phyloP scores from a whole-genome alignment of 441 rosid species.

The Raphanus hybrid region DNA sequence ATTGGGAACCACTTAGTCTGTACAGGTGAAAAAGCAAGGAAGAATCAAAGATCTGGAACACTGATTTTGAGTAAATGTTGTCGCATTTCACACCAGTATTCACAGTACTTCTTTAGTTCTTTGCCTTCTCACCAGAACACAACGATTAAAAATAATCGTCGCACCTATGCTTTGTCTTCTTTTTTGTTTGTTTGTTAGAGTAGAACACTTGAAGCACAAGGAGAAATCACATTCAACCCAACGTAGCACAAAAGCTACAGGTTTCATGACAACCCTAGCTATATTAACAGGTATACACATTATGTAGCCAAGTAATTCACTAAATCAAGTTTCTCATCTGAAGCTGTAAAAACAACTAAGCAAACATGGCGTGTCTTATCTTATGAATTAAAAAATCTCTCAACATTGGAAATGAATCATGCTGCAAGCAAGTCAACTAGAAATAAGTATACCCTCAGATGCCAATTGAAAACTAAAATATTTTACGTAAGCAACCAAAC shows the following conservation, averaged over 20 bases:
- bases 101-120: too few species aligned
- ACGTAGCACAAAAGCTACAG: neutral
- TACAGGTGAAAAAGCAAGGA: neutral
- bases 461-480: neutral
- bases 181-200: neutral
- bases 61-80: neutral
- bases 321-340: neutral
- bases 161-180: too few species aligned
- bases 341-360: neutral
- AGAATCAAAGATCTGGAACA: neutral
- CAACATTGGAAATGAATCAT: neutral
- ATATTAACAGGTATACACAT: neutral
- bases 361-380: neutral
- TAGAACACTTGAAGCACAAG: neutral
- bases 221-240: neutral
- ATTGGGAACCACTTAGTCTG: neutral
- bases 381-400: too few species aligned
- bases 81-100: neutral
- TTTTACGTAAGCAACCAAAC: neutral
- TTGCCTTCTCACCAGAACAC: too few species aligned
- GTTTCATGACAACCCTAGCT: neutral
- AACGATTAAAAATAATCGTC: too few species aligned
- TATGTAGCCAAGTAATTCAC: neutral
- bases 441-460: neutral
- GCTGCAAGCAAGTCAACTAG: neutral